Percentiles rank a stretch among this genome's conserved stretches.
Conservation (phyloP, 441 rosid species). For the Syzygium syzygioides region DNA sequence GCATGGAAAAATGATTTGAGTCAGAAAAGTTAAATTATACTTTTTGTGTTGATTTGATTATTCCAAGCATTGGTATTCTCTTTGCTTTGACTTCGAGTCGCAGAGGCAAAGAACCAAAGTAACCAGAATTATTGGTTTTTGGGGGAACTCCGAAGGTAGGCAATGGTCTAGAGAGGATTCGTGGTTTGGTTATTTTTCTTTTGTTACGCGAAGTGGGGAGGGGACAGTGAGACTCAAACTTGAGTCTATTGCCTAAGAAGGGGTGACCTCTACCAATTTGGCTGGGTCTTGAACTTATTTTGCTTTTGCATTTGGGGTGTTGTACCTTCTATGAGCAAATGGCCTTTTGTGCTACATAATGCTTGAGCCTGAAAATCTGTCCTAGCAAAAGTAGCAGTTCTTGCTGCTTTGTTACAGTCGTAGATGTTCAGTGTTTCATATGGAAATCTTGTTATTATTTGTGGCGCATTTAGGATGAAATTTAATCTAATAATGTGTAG, state of each 20-base stretch:
- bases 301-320: not conserved
- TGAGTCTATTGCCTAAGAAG: not conserved
- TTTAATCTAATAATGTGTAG: not conserved
- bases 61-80: not conserved
- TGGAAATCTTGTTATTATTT: not conserved
- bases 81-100: not conserved
- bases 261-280: not conserved
- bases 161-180: not conserved
- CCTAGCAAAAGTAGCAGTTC: not conserved
- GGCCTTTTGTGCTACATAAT: not conserved
- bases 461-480: not conserved
- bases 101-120: not conserved
- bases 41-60: not conserved
- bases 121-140: not conserved
- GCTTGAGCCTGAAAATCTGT: not conserved
- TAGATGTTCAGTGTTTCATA: not conserved
- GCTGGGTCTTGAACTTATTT: not conserved
- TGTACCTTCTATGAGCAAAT: not conserved
- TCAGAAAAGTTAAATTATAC: not conserved
- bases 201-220: not conserved
- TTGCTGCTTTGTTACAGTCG: not conserved
- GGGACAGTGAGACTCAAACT: not conserved
- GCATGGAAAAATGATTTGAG: not conserved
- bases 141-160: not conserved
- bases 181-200: not conserved